phyloP scores from a whole-genome alignment of 2,329 filamentous ascomycete species.

The Rhynchosporium secalis region DNA sequence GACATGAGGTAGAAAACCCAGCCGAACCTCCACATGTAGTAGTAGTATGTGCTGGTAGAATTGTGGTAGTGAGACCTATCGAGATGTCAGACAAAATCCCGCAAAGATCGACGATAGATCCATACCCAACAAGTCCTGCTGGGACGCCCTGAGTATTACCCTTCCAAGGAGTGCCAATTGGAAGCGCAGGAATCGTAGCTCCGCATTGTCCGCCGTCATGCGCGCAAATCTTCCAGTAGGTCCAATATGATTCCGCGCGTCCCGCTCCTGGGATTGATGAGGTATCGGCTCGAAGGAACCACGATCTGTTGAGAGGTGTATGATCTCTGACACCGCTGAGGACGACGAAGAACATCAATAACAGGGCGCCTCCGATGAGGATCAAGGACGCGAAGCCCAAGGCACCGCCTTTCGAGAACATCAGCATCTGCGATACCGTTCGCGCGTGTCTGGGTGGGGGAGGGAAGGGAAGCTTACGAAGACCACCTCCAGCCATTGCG shows the following conservation, averaged over 20 bases:
- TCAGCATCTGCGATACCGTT: conserved; percentile 6
- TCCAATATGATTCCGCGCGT: conserved; percentile 73
- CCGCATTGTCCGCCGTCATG: conserved; percentile 65
- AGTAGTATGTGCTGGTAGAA: conserved; percentile 65
- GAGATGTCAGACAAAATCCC: conserved; percentile 14
- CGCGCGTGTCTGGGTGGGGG: neutral
- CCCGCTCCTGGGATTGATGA: conserved; percentile 66
- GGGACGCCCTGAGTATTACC: conserved; percentile 55
- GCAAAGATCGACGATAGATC: neutral
- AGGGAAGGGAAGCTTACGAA: conserved; percentile 18
- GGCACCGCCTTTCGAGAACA: conserved; percentile 49
- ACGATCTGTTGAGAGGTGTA: conserved; percentile 69
- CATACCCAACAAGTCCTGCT: conserved; percentile 52
- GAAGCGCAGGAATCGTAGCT: conserved; percentile 57
- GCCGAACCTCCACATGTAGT: conserved; percentile 84
- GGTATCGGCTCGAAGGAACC: conserved; percentile 83
- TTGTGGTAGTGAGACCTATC: conserved; percentile 52
- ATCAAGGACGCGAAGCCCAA: conserved; percentile 59
- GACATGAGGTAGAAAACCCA: conserved; percentile 89
- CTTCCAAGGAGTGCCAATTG: conserved; percentile 73
- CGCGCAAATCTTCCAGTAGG: conserved; percentile 83
- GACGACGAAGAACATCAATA: conserved; percentile 66
- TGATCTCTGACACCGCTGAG: conserved; percentile 58
- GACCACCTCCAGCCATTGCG: conserved; percentile 22
- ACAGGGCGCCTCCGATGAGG: conserved; percentile 59